Evolutionary conservation across 441 rosid species (phyloP).

Genomic region (Aquilaria agallochum): DNA sequence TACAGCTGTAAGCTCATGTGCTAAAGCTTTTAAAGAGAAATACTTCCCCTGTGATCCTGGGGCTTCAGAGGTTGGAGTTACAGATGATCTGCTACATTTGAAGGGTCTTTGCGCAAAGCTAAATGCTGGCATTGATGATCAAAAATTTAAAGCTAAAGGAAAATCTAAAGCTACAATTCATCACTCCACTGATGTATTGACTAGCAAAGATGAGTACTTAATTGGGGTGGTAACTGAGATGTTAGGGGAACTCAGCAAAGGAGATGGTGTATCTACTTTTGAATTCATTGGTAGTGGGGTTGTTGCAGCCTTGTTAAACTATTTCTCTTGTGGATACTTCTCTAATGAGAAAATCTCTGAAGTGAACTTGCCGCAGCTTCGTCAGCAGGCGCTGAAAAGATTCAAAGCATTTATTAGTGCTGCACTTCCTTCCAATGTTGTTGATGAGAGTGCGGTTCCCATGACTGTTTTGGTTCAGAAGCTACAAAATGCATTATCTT

Average conservation of each 20-base stretch:
- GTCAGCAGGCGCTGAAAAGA: conserved; percentile 80
- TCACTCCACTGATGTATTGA: conserved; percentile 49
- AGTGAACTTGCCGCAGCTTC: conserved; percentile 75
- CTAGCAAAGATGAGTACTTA: conserved; percentile 84
- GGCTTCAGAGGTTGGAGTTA: conserved; percentile 82
- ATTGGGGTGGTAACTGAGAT: conserved; percentile 78
- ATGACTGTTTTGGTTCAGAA: conserved; percentile 93
- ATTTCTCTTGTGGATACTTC: conserved; percentile 84
- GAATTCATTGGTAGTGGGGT: conserved; percentile 99
- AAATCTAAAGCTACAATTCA: conserved; percentile 79
- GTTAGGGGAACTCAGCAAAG: conserved; percentile 85
- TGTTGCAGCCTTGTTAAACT: conserved; percentile 89
- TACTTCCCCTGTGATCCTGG: conserved; percentile 80
- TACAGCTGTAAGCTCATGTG: conserved; percentile 73
- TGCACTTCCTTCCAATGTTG: conserved; percentile 67
- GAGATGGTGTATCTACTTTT: conserved; percentile 99
- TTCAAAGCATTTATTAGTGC: conserved; percentile 70
- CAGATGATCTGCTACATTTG: conserved; percentile 88
- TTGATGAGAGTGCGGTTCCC: conserved; percentile 50
- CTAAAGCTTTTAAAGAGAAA: conserved; percentile 93
- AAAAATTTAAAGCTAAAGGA: conserved; percentile 85
- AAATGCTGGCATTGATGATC: conserved; percentile 81
- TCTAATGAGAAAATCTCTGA: conserved; percentile 85
- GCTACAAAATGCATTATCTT: conserved; percentile 95
- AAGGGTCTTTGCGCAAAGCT: conserved; percentile 85